Percentiles rank a stretch among this genome's conserved stretches.
These are phyloP conservation scores for Marasmius sp. DNA, from an alignment of 1,284 basidiomycete species.

Conservation along the genomic window DNA sequence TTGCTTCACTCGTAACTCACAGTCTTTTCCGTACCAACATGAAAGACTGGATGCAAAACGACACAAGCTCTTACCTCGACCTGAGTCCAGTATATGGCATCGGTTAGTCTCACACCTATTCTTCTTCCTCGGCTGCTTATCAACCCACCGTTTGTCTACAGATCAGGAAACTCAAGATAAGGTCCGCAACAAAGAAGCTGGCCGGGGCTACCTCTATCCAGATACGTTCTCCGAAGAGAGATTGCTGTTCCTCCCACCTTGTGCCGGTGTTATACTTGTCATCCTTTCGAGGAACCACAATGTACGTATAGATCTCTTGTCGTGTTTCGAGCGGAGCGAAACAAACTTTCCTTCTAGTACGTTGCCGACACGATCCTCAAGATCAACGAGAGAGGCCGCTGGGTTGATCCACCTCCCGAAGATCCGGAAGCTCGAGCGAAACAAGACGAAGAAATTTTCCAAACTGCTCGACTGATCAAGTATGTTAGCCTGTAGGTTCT, in stretches of 20 bases:
- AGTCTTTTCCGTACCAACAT: conserved; percentile 43
- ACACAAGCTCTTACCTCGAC: conserved; percentile 60
- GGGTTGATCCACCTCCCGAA: conserved; percentile 35
- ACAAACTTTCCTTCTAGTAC: conserved; percentile 28
- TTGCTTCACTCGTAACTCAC: conserved; percentile 46
- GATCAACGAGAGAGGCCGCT: conserved; percentile 47
- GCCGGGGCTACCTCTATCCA: conserved; percentile 43
- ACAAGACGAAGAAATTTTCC: conserved; percentile 57
- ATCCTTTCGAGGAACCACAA: conserved; percentile 54
- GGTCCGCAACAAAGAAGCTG: conserved; percentile 39
- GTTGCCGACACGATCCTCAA: conserved; percentile 52
- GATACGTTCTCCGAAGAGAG: conserved; percentile 47
- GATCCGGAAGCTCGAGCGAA: conserved; percentile 27
- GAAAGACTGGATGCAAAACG: conserved; percentile 44
- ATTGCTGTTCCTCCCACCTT: conserved; percentile 51
- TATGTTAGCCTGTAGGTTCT: conserved; percentile 14
- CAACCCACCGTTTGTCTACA: conserved; percentile 3
- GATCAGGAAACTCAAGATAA: conserved; percentile 36
- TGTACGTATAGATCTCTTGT: conserved; percentile 19
- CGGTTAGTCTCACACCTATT: conserved; percentile 24
- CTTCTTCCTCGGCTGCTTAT: too few species aligned
- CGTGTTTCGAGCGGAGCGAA: not conserved
- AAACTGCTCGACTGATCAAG: conserved; percentile 54
- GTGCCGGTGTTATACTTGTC: conserved; percentile 47
- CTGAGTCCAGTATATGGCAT: conserved; percentile 45